phyloP scores from a whole-genome alignment of 2,329 filamentous ascomycete species.

The Teratosphaeria zuluensis region DNA sequence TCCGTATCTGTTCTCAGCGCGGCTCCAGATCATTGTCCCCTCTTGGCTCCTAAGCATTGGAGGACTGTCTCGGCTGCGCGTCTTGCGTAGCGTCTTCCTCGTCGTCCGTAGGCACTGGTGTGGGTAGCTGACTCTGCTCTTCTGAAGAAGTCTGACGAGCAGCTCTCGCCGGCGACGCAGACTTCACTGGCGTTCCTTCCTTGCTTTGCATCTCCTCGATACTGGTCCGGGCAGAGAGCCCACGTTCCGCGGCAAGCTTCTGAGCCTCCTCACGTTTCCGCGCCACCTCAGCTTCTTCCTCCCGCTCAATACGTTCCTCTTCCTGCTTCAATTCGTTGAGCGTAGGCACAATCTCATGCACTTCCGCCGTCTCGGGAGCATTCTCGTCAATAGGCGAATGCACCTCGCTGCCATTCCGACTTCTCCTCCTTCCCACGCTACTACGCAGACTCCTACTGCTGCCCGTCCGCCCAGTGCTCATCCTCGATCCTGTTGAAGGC shows the following conservation, averaged over 20 bases:
- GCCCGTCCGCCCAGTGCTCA: background rate
- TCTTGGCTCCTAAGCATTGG: background rate
- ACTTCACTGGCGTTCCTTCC: constrained; percentile 12
- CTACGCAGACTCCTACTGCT: background rate
- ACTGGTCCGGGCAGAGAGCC: constrained; percentile 29
- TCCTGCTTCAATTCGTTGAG: constrained; percentile 48
- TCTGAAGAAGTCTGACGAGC: background rate
- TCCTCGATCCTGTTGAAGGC: background rate
- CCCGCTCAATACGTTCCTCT: constrained; percentile 42
- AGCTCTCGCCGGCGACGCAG: background rate
- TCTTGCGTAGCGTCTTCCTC: constrained; percentile 10
- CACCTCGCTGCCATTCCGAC: background rate
- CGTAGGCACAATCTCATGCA: constrained; percentile 30
- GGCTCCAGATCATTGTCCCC: background rate
- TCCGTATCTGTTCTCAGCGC: background rate
- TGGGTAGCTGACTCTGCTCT: constrained; percentile 16
- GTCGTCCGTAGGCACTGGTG: constrained; percentile 16
- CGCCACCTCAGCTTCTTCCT: constrained; percentile 49
- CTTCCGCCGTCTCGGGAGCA: constrained; percentile 1
- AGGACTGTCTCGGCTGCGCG: background rate
- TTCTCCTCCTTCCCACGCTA: background rate
- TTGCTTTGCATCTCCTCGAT: constrained; percentile 15
- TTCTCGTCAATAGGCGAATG: background rate
- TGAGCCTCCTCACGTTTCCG: constrained; percentile 46
- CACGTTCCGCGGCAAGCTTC: constrained; percentile 45